Evolutionary conservation across 169 alveolate genomes (phyloP).

Genomic region (Blepharisma undulans): DNA sequence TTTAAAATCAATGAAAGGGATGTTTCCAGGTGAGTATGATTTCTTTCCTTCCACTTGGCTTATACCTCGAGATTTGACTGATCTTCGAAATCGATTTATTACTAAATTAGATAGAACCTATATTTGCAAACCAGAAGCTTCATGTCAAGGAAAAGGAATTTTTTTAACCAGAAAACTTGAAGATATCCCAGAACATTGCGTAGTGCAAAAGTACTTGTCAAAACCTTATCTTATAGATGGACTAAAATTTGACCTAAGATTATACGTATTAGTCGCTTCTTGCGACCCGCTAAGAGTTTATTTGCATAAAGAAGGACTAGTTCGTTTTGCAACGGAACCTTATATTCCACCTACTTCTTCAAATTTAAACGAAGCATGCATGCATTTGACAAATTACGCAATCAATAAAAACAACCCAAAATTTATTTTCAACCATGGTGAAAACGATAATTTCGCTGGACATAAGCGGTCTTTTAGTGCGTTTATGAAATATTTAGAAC

Average conservation of each 20-base stretch:
- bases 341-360: slow-evolving; percentile 78
- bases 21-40: slow-evolving; percentile 84
- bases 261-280: slow-evolving; percentile 92
- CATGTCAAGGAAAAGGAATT: slow-evolving; percentile 91
- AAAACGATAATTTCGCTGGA: slow-evolving; percentile 80
- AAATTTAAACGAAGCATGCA: slow-evolving; percentile 75
- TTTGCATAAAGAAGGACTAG: slow-evolving; percentile 89
- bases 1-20: slow-evolving; percentile 81
- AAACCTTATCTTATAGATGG: slow-evolving; percentile 92
- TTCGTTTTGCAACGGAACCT: slow-evolving; percentile 87
- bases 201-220: slow-evolving; percentile 87
- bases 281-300: slow-evolving; percentile 85
- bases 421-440: slow-evolving; percentile 73
- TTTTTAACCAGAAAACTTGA: slow-evolving; percentile 75
- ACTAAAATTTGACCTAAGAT: slow-evolving; percentile 92
- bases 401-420: slow-evolving; percentile 82
- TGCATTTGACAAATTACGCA: slow-evolving; percentile 92
- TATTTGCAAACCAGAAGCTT: slow-evolving; percentile 92
- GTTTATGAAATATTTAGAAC: slow-evolving; percentile 60
- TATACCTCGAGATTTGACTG: slow-evolving; percentile 81
- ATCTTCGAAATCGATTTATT: slow-evolving; percentile 68
- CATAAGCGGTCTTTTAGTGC: slow-evolving; percentile 82
- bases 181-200: slow-evolving; percentile 74
- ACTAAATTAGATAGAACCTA: slow-evolving; percentile 80
- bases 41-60: slow-evolving; percentile 93